Conservation (phyloP, 2,329 filamentous ascomycete genomes). For the Pseudopyricularia cyperi region DNA sequence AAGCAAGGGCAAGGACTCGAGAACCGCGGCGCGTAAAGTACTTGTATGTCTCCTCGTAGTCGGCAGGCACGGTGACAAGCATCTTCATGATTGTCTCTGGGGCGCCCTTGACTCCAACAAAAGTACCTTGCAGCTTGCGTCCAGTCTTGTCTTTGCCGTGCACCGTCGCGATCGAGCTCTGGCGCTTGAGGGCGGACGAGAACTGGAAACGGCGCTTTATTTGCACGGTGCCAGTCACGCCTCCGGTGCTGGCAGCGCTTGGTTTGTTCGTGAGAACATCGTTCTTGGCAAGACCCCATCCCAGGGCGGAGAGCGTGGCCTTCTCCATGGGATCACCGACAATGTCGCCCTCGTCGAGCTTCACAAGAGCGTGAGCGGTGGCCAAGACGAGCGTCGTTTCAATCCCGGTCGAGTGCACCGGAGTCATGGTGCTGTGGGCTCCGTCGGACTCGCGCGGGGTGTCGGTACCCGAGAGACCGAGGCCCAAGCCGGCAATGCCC, state of each 20-base stretch:
- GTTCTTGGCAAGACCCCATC: constrained; percentile 85
- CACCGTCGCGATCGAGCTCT: constrained; percentile 85
- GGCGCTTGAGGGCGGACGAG: constrained; percentile 88
- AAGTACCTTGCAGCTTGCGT: constrained; percentile 70
- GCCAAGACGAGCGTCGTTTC: constrained; percentile 89
- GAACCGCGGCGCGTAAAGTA: constrained; percentile 94
- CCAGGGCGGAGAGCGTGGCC: constrained; percentile 76
- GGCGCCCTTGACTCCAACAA: constrained; percentile 91
- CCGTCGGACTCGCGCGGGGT: constrained; percentile 61
- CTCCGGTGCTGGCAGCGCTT: constrained; percentile 28
- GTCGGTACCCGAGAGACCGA: constrained; percentile 54
- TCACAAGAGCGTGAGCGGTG: constrained; percentile 89
- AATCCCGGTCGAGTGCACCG: constrained; percentile 56
- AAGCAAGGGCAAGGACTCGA: constrained; percentile 83
- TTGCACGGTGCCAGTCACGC: constrained; percentile 64
- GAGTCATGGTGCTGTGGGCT: constrained; percentile 66
- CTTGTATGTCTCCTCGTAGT: constrained; percentile 98
- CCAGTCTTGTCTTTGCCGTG: constrained; percentile 60
- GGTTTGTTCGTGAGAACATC: constrained; percentile 66
- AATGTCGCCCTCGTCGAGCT: constrained; percentile 90
- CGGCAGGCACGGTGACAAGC: constrained; percentile 65
- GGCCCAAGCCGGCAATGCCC: constrained; percentile 78
- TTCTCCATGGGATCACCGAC: constrained; percentile 99
- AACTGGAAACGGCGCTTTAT: constrained; percentile 97
- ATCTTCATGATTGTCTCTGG: constrained; percentile 95